Evolutionary conservation across 495 filamentous ascomycete species (phyloP).

Genomic region (Aspergillus biplanus): DNA sequence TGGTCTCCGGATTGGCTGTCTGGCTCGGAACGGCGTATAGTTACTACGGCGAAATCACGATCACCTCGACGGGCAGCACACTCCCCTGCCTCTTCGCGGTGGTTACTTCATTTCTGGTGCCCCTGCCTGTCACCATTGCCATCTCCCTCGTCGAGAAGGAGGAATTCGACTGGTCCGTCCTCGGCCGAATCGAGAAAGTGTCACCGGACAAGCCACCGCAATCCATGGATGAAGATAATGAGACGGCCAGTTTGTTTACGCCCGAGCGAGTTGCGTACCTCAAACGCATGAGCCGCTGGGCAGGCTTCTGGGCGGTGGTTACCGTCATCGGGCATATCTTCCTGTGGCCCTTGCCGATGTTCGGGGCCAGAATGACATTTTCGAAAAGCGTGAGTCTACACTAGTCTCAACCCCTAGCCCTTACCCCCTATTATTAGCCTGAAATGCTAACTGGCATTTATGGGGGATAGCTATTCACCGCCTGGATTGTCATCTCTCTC

Average conservation of each 20-base stretch:
- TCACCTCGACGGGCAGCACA: conserved; percentile 37
- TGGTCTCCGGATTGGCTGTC: conserved; percentile 37
- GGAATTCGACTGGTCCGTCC: conserved; percentile 31
- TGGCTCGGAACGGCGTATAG: conserved; percentile 43
- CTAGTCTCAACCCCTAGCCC: too few species aligned
- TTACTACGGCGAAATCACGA: conserved; percentile 39
- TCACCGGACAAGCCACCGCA: background rate
- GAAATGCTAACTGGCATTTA: background rate
- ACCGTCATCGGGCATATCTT: conserved; percentile 47
- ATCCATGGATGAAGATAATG: background rate
- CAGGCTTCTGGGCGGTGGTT: conserved; percentile 39
- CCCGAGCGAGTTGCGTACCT: conserved; percentile 23
- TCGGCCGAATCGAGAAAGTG: conserved; percentile 1
- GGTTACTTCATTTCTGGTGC: conserved; percentile 27
- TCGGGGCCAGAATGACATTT: conserved; percentile 7
- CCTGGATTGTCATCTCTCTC: conserved; percentile 8
- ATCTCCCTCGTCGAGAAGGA: conserved; percentile 17
- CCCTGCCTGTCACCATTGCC: conserved; percentile 20
- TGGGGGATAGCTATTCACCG: background rate
- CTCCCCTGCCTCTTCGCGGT: conserved; percentile 39
- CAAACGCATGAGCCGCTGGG: conserved; percentile 42
- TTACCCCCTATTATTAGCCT: too few species aligned
- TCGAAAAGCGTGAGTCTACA: conserved; percentile 4
- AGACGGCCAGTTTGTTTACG: background rate
- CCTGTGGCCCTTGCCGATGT: conserved; percentile 46